Base-by-base conservation (phyloP, 2,329 filamentous ascomycete species). In the Camillea tinctor region DNA sequence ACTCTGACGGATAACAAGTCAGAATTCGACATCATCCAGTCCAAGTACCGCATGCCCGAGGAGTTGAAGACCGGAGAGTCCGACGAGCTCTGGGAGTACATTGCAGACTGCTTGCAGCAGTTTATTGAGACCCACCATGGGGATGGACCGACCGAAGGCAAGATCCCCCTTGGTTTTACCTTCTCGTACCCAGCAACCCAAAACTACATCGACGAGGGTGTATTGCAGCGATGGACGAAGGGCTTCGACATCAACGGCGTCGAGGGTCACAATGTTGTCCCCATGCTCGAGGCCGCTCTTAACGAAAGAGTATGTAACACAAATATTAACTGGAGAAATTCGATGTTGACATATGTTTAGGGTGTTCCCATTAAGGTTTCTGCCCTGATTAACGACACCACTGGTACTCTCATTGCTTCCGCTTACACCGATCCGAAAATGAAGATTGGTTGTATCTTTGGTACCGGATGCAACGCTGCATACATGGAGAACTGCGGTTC, bases 391-490 rank as follows among this genome's bases (percentile, higher is more conserved):
- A 99, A 99, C 75, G 95, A 99, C 75, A 99, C 95, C 53, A 98
- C 94, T 19, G 95, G 95, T 70, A 99, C 95, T 30, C 81, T 99
- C 71, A 96, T 99, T 71, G 95, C 95, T 62, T 98, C 94, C 23
- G 90, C 92, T 26, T 99, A 99, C 79, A 98, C 94, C n/a, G 93
- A 99, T 74, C 81, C 88, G 52, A 87, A 88, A 68, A 96, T 97
- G 86, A 93, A 88, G 79, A 95, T 98, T 71, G 95, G 95, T 58
- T 97, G 94, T 77, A 99, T 99, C 73, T 99, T 99, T 71, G 95
- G 95, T 69, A 99, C 95, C 13, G 95, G 95, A 61, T 97, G 95
- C 80, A 99, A 99, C 72, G 95, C 94, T 49, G 95, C 95, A 48
- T 99, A 99, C 80, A 96, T 99, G 90, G 95, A 99, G 78, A 79